These are phyloP conservation scores for Myriosclerotinia scirpicola DNA, from an alignment of 2,329 filamentous ascomycete species.

Conservation along the genomic window DNA sequence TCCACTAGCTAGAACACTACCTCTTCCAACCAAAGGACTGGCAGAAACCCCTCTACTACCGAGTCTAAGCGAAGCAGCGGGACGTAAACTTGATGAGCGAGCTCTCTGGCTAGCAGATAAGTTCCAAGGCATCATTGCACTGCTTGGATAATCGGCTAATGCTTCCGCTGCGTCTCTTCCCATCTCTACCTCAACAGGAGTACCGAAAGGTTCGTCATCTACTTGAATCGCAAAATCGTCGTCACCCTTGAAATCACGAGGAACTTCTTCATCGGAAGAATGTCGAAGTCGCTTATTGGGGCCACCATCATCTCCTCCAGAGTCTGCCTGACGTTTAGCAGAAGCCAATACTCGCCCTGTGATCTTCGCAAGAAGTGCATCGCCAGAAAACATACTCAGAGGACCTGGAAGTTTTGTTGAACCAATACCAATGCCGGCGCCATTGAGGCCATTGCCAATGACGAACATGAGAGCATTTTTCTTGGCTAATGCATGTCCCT, in stretches of 20 bases:
- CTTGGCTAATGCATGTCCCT: conserved; percentile 51
- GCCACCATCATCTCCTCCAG: not conserved
- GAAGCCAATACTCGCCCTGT: not conserved
- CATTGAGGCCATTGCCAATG: conserved; percentile 55
- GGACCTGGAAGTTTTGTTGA: conserved; percentile 46
- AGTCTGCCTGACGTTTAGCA: not conserved
- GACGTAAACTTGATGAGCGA: conserved; percentile 41
- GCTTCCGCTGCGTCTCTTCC: conserved; percentile 66
- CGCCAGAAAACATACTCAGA: conserved; percentile 59
- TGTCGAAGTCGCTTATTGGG: conserved; percentile 1
- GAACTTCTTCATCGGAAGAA: conserved; percentile 37
- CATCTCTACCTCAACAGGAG: conserved; percentile 58
- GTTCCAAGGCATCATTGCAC: conserved; percentile 67
- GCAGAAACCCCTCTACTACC: conserved; percentile 54
- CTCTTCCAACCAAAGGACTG: conserved; percentile 59
- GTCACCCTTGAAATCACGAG: conserved; percentile 31
- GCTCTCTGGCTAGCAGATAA: conserved; percentile 51
- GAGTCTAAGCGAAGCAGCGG: conserved; percentile 24
- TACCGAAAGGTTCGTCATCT: conserved; percentile 38
- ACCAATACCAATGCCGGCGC: conserved; percentile 50
- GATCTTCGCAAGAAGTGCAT: conserved; percentile 48
- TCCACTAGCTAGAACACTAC: conserved; percentile 29
- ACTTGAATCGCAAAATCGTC: conserved; percentile 45
- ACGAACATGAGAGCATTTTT: conserved; percentile 64
- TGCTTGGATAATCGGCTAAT: conserved; percentile 66